phyloP scores from a whole-genome alignment of 2,329 filamentous ascomycete species.

The Dendryphion nanum region DNA sequence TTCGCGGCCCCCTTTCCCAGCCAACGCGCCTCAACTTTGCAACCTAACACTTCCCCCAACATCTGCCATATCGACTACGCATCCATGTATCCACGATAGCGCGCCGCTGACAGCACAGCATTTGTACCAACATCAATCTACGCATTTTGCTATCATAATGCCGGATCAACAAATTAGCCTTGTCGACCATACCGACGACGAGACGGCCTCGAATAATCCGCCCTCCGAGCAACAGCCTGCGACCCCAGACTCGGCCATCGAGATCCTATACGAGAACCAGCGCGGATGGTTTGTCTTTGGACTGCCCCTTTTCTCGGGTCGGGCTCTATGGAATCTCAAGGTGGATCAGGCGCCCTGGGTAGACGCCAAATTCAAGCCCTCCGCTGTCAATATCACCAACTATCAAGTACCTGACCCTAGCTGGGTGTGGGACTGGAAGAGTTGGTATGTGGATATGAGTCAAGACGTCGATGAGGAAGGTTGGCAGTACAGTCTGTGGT shows the following conservation, averaged over 20 bases:
- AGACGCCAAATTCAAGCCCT: conserved; percentile 57
- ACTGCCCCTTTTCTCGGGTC: conserved; percentile 81
- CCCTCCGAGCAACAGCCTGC: conserved; percentile 15
- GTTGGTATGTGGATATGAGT: conserved; percentile 75
- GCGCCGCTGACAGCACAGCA: too few relatives aligned
- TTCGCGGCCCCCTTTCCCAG: neutral
- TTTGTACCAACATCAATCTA: neutral
- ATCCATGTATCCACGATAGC: conserved; percentile 30
- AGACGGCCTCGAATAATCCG: conserved; percentile 24
- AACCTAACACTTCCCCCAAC: conserved; percentile 12
- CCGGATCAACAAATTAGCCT: conserved; percentile 66
- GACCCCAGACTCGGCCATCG: conserved; percentile 50
- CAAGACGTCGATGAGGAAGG: conserved; percentile 83
- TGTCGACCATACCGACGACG: conserved; percentile 54
- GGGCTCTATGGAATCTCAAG: conserved; percentile 69
- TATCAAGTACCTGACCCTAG: conserved; percentile 91
- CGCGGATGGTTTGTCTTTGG: conserved; percentile 88
- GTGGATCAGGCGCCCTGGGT: conserved; percentile 88
- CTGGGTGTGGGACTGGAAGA: conserved; percentile 84
- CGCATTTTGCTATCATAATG: conserved; percentile 14
- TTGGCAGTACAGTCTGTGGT: conserved; percentile 95
- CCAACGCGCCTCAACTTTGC: conserved; percentile 8
- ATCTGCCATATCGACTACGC: too few relatives aligned
- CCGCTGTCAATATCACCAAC: conserved; percentile 71
- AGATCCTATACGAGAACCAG: conserved; percentile 94